Base-by-base conservation (phyloP, 1,284 basidiomycete genomes). In the Leccinum fuscescens region DNA sequence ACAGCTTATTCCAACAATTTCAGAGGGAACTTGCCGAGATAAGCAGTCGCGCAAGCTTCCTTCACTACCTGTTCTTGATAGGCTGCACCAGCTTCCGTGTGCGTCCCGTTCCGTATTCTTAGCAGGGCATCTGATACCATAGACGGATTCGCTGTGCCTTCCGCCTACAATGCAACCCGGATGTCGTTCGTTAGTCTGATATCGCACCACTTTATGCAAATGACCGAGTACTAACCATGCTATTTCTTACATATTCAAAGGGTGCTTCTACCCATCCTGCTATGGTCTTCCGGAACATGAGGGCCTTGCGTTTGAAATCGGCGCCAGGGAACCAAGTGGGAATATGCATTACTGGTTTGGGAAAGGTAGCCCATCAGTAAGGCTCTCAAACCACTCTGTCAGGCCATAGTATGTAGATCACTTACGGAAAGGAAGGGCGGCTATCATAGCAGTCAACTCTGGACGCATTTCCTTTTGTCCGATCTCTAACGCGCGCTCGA, bases 241-340 rank as follows among this genome's bases (percentile, higher is more conserved):
- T 62, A 35, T 56, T 67, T 39, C 65, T 69, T 3, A 69, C 66
- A 44, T 62, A 51, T 52, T 70, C 57, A 20, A 72, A 70, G 12
- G 69, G 68, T 22, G 55, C 55, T 0, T 69, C 63, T 3, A 72
- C 58, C 61, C 62, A 65, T 35, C 48, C 24, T 5, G 55, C 11
- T 9, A 65, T 60, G 4, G 49, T 49, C 35, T 12, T 11, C 24
- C 59, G 60, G 6, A 54, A 57, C 22, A 60, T 39, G 24, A 17
- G 14, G 20, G 66, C 71, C 12, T 7, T 55, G 12, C 60, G 60
- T 17, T 70, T 61, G 56, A 71, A 64, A 5, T 52, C 20, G 14
- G 66, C 62, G 7, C 68, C 70, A 46, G 68, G 69, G 9, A 69
- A 61, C 71, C 69, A 69, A 3, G 58, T 24, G 5, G 69, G 68